Conservation (phyloP, 192 early-diverging fungal genomes). For the Spinellus fusiger region DNA sequence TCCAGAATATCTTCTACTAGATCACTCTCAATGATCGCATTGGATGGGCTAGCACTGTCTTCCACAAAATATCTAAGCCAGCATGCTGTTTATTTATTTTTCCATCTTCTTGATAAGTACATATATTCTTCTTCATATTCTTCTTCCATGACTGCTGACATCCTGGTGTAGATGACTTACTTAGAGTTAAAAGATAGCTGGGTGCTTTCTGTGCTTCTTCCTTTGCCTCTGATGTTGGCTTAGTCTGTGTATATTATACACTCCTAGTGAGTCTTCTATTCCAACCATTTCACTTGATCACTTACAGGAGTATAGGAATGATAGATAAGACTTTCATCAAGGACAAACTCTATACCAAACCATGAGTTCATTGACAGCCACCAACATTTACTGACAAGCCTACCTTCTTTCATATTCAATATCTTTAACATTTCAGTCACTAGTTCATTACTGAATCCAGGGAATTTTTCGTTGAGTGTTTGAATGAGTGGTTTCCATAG, state of each 20-base stretch:
- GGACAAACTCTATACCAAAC: conserved; percentile 2
- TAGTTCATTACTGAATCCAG: conserved; percentile 23
- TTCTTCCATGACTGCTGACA: not conserved
- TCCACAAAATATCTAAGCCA: conserved; percentile 52
- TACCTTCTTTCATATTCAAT: conserved; percentile 15
- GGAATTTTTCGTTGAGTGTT: conserved; percentile 32
- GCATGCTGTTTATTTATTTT: conserved; percentile 21
- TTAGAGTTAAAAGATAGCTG: conserved; percentile 45
- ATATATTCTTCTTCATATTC: not conserved
- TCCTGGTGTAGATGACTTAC: conserved; percentile 10
- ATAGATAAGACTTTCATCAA: conserved; percentile 26
- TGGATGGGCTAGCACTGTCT: not conserved
- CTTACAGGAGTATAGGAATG: conserved; percentile 31
- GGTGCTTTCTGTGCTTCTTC: conserved; percentile 19
- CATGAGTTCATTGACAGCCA: not conserved
- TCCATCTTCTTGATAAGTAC: not conserved
- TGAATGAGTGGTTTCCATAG: conserved; percentile 39
- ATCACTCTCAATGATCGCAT: conserved; percentile 12
- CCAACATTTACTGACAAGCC: not conserved
- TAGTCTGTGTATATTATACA: not conserved
- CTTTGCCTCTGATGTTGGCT: not conserved
- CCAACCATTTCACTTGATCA: conserved; percentile 26
- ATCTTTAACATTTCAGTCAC: conserved; percentile 22
- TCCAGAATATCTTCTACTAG: conserved; percentile 51
- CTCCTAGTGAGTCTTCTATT: conserved; percentile 10